These are phyloP conservation scores for Pseudogymnoascus verrucosus DNA, from an alignment of 2,329 filamentous ascomycete genomes.

Conservation along the genomic window DNA sequence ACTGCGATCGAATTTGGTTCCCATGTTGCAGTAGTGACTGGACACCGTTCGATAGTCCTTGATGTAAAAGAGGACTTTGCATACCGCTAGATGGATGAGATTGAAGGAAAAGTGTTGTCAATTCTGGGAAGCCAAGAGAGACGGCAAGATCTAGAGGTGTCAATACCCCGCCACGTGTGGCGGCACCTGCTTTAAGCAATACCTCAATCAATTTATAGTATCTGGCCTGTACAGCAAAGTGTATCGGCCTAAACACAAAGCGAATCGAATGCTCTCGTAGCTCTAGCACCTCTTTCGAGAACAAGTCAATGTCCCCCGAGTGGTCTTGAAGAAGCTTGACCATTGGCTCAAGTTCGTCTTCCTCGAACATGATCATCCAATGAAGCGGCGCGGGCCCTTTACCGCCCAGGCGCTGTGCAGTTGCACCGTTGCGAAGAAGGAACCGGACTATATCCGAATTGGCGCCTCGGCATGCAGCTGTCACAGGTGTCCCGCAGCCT, in stretches of 20 bases:
- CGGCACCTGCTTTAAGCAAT: neutral
- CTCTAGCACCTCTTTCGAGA: neutral
- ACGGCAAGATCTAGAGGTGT: neutral
- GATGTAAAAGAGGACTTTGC: neutral
- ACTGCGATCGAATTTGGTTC: neutral
- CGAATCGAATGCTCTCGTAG: neutral
- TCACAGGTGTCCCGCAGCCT: neutral
- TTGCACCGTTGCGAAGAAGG: neutral
- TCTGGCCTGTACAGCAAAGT: neutral
- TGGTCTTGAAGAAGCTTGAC: neutral
- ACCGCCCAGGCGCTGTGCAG: neutral
- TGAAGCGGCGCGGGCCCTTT: neutral
- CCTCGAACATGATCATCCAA: constrained; percentile 1
- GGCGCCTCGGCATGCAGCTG: neutral
- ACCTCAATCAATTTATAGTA: neutral
- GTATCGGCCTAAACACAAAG: neutral
- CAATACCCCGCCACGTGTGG: neutral
- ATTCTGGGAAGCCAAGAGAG: neutral
- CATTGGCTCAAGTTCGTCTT: neutral
- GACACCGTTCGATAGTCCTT: neutral
- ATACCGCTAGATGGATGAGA: neutral
- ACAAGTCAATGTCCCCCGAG: neutral
- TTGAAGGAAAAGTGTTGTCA: neutral
- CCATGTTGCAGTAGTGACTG: neutral
- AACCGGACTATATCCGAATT: neutral